Evolutionary conservation across 2,329 filamentous ascomycete genomes (phyloP), one percentile per base, ranked within the genome.

Genomic region (Kalmusia sp.): DNA sequence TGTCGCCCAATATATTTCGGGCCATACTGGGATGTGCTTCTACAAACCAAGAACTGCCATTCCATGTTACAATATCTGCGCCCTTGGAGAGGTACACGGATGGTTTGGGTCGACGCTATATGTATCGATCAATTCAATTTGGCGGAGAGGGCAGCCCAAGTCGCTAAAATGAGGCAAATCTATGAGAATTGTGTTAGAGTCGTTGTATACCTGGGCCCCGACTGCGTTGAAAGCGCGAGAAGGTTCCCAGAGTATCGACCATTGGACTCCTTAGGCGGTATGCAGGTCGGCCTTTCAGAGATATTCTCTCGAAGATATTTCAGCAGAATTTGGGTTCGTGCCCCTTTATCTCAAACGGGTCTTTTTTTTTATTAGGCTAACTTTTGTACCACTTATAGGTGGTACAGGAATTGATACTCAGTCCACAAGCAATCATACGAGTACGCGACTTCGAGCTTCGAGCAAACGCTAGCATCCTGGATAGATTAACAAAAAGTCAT

Each of bases 11-110:
- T 70, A 8, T 71, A 68, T 17, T 48, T 62, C 17, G 68, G 66
- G 1, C 27, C 43, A 0, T 68, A 58, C 27, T 72, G 68, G 63
- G 67, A 72, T 34, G 49, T 71, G 0, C 30, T 65, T 1, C 46
- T 70, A 2, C 66, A 67, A 24, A 71, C 66, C 0, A 57, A 54
- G 4, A 73, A 72, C 31, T 72, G 69, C 49, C 53, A 44, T 37
- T 54, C 55, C 1, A 61, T 71, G 58, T 62, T 73, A 55, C 40
- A 33, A 19, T 57, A 49, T 25, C 24, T 48, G 25, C 35, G 48
- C 3, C 51, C 55, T 11, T 54, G 48, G 43, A 39, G 55, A 52
- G 48, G 55, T 17, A 31, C 41, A 11, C 51, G 52, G 2, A 46
- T 54, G 43, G 19, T 62, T 6, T 62, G 52, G 55, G 44, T 58